A percentile compares a stretch with the other conserved stretches of the same genome.
Conservation (phyloP, 1,284 basidiomycete species). For the Quambalaria eucalypti region DNA sequence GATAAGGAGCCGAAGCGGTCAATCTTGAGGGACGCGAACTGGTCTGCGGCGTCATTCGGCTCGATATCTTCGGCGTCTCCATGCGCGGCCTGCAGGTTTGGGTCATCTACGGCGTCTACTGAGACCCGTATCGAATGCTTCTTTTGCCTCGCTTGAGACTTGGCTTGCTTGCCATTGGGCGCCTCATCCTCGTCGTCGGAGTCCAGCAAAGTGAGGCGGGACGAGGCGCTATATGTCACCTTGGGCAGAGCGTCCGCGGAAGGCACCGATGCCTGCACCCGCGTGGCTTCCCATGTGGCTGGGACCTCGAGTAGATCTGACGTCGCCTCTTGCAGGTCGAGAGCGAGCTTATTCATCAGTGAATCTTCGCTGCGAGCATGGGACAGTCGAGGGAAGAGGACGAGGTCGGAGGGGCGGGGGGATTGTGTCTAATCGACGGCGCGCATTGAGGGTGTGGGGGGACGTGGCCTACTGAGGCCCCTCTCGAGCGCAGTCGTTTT, state of each 20-base stretch:
- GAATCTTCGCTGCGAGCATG: no score
- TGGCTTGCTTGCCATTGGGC: no score
- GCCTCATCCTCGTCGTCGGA: background rate
- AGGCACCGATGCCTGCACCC: background rate
- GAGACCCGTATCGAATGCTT: background rate
- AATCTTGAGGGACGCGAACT: background rate
- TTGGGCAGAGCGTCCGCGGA: background rate
- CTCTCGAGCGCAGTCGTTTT: no score
- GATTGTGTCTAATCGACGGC: no score
- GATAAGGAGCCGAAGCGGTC: background rate
- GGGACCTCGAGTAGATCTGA: background rate
- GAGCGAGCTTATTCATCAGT: background rate
- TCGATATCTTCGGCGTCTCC: background rate
- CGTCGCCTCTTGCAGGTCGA: background rate
- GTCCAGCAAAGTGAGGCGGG: background rate
- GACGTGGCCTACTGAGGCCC: no score
- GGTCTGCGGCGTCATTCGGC: background rate
- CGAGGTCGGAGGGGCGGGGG: no score
- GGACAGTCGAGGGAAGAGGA: no score
- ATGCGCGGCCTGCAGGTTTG: no score
- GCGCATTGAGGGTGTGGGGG: no score
- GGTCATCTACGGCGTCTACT: background rate
- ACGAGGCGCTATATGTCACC: background rate
- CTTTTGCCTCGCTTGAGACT: no score
- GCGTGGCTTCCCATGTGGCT: background rate